phyloP scores from a whole-genome alignment of 495 filamentous ascomycete species.

The Jackrogersella multiformis region DNA sequence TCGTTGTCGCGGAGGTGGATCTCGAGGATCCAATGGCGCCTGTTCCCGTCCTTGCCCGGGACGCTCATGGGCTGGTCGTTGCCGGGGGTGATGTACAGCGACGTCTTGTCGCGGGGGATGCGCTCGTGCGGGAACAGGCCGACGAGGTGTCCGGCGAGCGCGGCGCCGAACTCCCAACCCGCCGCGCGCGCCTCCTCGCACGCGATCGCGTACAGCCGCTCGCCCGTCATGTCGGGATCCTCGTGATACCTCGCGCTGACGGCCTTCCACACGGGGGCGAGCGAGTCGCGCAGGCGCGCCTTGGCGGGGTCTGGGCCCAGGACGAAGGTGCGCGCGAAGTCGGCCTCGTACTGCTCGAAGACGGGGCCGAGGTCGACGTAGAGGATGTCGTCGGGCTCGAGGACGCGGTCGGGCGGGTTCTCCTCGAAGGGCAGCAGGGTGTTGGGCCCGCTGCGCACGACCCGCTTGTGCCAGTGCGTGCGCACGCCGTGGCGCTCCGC shows the following conservation, averaged over 20 bases:
- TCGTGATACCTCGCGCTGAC: constrained; percentile 51
- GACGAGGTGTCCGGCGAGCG: constrained; percentile 56
- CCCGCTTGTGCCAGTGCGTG: constrained; percentile 63
- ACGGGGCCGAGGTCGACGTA: constrained; percentile 62
- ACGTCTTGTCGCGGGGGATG: constrained; percentile 56
- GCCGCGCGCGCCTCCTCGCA: constrained; percentile 34
- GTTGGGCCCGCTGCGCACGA: constrained; percentile 61
- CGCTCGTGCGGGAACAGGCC: constrained; percentile 56
- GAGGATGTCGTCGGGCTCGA: constrained; percentile 59
- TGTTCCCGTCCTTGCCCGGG: constrained; percentile 51
- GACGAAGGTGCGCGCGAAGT: constrained; percentile 49
- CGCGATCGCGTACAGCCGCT: constrained; percentile 53
- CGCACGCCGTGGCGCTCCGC: constrained; percentile 53
- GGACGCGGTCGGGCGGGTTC: constrained; percentile 60
- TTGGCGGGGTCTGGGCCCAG: constrained; percentile 58
- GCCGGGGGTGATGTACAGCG: constrained; percentile 54
- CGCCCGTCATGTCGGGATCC: constrained; percentile 55
- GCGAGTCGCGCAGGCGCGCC: constrained; percentile 52
- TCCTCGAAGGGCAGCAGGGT: constrained; percentile 57
- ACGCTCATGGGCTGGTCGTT: constrained; percentile 52
- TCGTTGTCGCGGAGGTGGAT: constrained; percentile 58
- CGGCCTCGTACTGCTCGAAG: constrained; percentile 63
- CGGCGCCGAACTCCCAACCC: constrained; percentile 56
- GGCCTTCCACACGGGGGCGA: constrained; percentile 55
- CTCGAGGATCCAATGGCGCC: constrained; percentile 62